A percentile compares a stretch with the other conserved stretches of the same genome.
phyloP scores from a whole-genome alignment of 768 basidiomycete species.

The Scleroderma citrinum region DNA sequence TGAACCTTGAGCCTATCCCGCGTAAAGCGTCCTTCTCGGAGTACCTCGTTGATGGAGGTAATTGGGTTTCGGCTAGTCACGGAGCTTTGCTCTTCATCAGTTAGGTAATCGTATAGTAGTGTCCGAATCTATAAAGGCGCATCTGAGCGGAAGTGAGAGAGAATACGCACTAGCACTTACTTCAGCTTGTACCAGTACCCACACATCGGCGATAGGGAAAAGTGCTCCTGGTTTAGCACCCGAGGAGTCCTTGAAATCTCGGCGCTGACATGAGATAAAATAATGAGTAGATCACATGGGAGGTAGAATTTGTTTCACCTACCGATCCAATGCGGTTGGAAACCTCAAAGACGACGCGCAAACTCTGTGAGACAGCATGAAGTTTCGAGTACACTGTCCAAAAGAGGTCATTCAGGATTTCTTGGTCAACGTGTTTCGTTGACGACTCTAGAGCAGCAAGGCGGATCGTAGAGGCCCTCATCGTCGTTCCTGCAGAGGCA shows the following conservation, averaged over 20 bases:
- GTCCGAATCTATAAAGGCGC: constrained; percentile 59
- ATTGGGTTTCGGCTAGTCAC: constrained; percentile 81
- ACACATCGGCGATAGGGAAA: constrained; percentile 82
- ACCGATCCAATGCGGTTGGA: constrained; percentile 88
- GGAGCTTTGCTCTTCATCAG: constrained; percentile 82
- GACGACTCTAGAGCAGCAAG: constrained; percentile 70
- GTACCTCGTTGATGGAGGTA: constrained; percentile 88
- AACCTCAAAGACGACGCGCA: constrained; percentile 87
- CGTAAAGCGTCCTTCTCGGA: constrained; percentile 74
- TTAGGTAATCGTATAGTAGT: constrained; percentile 82
- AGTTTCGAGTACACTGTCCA: constrained; percentile 97
- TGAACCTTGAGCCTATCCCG: constrained; percentile 77
- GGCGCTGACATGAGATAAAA: constrained; percentile 45
- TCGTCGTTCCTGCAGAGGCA: constrained; percentile 11
- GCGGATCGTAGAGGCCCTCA: constrained; percentile 53
- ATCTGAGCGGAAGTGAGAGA: constrained; percentile 4
- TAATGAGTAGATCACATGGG: not conserved
- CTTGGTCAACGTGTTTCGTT: constrained; percentile 69
- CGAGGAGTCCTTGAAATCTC: constrained; percentile 86
- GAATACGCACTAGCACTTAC: constrained; percentile 33
- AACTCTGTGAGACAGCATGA: constrained; percentile 87
- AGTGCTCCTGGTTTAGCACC: constrained; percentile 69
- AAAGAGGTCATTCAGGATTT: constrained; percentile 85
- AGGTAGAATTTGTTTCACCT: constrained; percentile 28
- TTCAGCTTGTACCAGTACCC: constrained; percentile 86